phyloP scores from a whole-genome alignment of 495 filamentous ascomycete species.

The Mycothermus thermophilus region DNA sequence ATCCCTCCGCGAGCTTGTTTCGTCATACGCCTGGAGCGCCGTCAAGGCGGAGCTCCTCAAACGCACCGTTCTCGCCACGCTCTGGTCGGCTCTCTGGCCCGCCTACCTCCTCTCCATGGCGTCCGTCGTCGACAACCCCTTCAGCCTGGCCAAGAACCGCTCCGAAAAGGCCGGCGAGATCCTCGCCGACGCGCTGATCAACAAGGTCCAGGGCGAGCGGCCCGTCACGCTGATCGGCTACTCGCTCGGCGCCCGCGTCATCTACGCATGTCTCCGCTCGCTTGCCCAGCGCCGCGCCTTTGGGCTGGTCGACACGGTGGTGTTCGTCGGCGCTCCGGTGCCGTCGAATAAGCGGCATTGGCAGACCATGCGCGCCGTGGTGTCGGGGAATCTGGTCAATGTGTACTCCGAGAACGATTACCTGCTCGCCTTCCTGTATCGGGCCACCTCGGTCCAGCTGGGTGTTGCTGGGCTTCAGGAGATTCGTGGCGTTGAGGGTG shows the following conservation, averaged over 20 bases:
- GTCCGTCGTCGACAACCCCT: slow-evolving; percentile 68
- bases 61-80: slow-evolving; percentile 56
- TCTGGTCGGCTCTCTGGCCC: slow-evolving; percentile 66
- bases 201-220: slow-evolving; percentile 70
- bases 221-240: slow-evolving; percentile 77
- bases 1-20: slow-evolving; percentile 50
- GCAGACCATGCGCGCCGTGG: slow-evolving; percentile 55
- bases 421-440: slow-evolving; percentile 64
- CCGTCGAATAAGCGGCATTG: slow-evolving; percentile 53
- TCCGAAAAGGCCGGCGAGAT: slow-evolving; percentile 73
- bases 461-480: slow-evolving; percentile 63
- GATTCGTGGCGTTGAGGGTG: slow-evolving; percentile 46
- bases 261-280: slow-evolving; percentile 57
- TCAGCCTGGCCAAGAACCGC: slow-evolving; percentile 58
- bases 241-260: slow-evolving; percentile 69
- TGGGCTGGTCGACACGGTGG: slow-evolving; percentile 64
- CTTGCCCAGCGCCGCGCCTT: slow-evolving; percentile 61
- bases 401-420: slow-evolving; percentile 68
- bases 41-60: slow-evolving; percentile 60
- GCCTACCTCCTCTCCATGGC: slow-evolving; percentile 52
- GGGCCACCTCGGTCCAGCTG: slow-evolving; percentile 58
- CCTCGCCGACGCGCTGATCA: slow-evolving; percentile 72
- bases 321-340: slow-evolving; percentile 68
- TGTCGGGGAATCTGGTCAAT: slow-evolving; percentile 60
- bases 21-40: slow-evolving; percentile 55